These are phyloP conservation scores for Oenanthe sinensis DNA, from an alignment of 129 eudicot species.

Conservation along the genomic window DNA sequence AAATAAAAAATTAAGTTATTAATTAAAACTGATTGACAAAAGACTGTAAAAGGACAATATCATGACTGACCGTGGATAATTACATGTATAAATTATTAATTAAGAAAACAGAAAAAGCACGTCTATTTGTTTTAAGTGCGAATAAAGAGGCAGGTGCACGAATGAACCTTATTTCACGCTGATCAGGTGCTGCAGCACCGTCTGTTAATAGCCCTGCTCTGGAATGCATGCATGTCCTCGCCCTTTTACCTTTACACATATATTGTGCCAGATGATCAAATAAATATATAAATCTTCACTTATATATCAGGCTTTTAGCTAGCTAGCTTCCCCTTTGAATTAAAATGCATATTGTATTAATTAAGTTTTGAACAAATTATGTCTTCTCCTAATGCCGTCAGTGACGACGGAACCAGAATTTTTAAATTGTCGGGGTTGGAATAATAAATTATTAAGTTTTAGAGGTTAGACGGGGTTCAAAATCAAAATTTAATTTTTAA, in stretches of 20 bases:
- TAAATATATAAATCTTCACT: neutral
- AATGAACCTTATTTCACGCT: constrained; percentile 33
- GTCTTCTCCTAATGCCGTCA: neutral
- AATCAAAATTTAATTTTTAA: no score
- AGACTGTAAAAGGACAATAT: neutral
- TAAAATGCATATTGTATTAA: neutral
- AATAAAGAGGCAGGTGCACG: constrained; percentile 9
- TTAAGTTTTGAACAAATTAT: neutral
- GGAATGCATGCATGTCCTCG: constrained; percentile 1
- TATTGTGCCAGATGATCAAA: neutral
- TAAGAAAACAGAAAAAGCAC: neutral
- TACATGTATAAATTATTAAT: neutral
- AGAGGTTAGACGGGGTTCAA: no score
- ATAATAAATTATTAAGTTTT: no score
- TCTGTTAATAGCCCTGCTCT: constrained; percentile 15
- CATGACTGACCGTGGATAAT: neutral
- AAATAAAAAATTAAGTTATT: no score
- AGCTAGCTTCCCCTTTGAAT: neutral
- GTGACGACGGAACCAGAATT: no score
- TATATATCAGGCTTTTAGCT: no score
- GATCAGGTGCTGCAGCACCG: constrained; percentile 39
- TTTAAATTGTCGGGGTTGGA: no score
- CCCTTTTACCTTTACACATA: neutral
- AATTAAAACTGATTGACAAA: neutral
- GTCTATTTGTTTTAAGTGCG: neutral